phyloP scores from a whole-genome alignment of 495 filamentous ascomycete species.

The Lophiostoma macrostomum region DNA sequence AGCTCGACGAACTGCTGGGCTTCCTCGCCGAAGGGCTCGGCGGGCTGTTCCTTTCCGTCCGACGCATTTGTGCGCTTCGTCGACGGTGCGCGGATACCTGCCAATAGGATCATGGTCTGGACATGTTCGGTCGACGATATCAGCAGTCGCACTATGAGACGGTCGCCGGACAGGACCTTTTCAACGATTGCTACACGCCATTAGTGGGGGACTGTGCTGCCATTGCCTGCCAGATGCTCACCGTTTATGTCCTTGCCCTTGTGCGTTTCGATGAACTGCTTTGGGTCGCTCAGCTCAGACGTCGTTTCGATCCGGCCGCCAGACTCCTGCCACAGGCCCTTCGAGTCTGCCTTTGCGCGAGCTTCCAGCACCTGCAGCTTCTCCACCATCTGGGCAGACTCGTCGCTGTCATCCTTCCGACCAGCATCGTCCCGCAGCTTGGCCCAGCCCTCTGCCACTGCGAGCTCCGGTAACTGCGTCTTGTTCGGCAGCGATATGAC shows the following conservation, averaged over 20 bases:
- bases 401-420: constrained; percentile 77
- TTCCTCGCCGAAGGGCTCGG: constrained; percentile 83
- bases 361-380: constrained; percentile 73
- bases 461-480: constrained; percentile 66
- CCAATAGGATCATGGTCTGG: constrained; percentile 81
- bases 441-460: constrained; percentile 81
- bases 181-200: constrained; percentile 61
- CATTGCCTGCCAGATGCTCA: too few species aligned
- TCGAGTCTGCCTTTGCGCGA: constrained; percentile 70
- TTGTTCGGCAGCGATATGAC: constrained; percentile 63
- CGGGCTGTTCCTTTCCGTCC: constrained; percentile 74
- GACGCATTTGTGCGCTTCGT: constrained; percentile 74
- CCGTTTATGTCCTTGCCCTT: constrained; percentile 75
- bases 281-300: constrained; percentile 72
- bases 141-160: constrained; percentile 78
- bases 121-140: constrained; percentile 72
- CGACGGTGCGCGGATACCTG: constrained; percentile 80
- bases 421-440: constrained; percentile 91
- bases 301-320: constrained; percentile 66
- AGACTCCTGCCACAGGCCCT: constrained; percentile 68
- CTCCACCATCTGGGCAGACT: constrained; percentile 65
- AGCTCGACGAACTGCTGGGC: constrained; percentile 81
- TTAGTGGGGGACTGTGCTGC: too few species aligned
- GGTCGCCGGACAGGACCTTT: constrained; percentile 85
- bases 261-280: constrained; percentile 68